Conservation (phyloP, 1,284 basidiomycete genomes). For the Naganishia sp. region DNA sequence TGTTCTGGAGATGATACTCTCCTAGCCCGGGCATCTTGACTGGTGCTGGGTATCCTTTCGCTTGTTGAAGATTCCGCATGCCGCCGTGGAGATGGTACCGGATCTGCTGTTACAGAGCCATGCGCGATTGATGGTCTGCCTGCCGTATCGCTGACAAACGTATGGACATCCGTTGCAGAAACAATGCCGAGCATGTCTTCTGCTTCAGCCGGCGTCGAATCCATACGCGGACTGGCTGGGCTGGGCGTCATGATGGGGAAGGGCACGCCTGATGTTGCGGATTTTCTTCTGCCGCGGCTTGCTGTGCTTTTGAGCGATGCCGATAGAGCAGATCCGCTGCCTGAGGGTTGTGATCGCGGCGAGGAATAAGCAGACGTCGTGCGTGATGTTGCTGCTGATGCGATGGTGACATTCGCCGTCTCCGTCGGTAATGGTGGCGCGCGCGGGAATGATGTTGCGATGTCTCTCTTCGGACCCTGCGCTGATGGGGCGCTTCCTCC, state of each 20-base stretch:
- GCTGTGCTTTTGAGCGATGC: slow-evolving; percentile 12
- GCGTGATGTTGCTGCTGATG: neutral
- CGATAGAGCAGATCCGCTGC: neutral
- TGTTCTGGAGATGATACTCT: slow-evolving; percentile 17
- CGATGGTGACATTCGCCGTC: neutral
- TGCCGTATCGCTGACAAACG: neutral
- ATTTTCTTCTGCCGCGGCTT: neutral
- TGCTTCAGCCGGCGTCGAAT: slow-evolving; percentile 11
- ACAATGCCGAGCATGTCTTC: slow-evolving; percentile 14
- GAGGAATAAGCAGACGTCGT: slow-evolving; percentile 2
- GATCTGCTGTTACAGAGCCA: neutral
- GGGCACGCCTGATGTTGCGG: neutral
- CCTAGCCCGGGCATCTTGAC: slow-evolving; percentile 2
- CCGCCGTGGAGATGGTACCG: neutral
- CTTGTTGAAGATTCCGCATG: neutral
- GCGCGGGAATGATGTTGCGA: neutral
- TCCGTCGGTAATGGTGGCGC: neutral
- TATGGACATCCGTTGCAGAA: neutral
- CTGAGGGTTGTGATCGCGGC: neutral
- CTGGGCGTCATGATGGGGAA: slow-evolving; percentile 23
- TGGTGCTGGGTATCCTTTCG: neutral
- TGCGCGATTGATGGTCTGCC: neutral
- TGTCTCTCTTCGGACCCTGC: neutral
- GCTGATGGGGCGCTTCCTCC: neutral
- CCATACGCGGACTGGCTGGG: slow-evolving; percentile 15